Base-by-base conservation (phyloP, 2,329 filamentous ascomycete genomes). In the Ceratocystis harringtonii region DNA sequence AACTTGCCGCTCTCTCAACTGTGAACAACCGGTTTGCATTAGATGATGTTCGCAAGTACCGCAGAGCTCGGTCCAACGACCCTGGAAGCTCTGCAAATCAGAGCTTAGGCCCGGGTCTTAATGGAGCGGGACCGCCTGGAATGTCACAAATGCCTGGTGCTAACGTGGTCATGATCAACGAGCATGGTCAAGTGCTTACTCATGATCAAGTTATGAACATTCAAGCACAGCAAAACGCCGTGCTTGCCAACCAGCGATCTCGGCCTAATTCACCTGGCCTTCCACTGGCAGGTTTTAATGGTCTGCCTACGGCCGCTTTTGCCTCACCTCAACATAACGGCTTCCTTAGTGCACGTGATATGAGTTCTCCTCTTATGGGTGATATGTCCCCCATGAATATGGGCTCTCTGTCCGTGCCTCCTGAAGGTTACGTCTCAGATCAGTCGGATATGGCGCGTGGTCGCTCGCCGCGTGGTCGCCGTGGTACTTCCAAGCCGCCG, bases 1-100 rank as follows among this genome's bases (percentile, higher is more conserved):
- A 99, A 76, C 83, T 99, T 63, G 94, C 94, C 58, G 94, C 94
- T 19, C 80, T 99, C 58, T 97, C 92, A 4, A 99, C 94, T 2
- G 94, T 99, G 62, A 99, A 97, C 79, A 99, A 97, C 75, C 89
- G 94, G 52, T 96, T 99, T 72, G 92, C 94, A 63, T 81, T 99
- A 67, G 94, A 99, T 72, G 94, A 99, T 74, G 92, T 95, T 68
- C 90, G 92, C 72, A 97, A 97, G 77, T 97, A 94, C 76, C 90
- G 94, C 69, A 89, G 92, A 68, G 85, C 91, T 69, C 85, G 92
- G 68, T 96, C 94, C 61, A 92, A 91, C 71, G 92, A 96, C 72
- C 62, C 50, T 10, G 62, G 62, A 32, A 88, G 87, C 28, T 64
- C 65, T n/a, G 81, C 87, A 50, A 82, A 82, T 72, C 71, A 78